These are phyloP conservation scores for Haematococcus sp. DNA, from an alignment of 139 green algal genomes.

Conservation along the genomic window DNA sequence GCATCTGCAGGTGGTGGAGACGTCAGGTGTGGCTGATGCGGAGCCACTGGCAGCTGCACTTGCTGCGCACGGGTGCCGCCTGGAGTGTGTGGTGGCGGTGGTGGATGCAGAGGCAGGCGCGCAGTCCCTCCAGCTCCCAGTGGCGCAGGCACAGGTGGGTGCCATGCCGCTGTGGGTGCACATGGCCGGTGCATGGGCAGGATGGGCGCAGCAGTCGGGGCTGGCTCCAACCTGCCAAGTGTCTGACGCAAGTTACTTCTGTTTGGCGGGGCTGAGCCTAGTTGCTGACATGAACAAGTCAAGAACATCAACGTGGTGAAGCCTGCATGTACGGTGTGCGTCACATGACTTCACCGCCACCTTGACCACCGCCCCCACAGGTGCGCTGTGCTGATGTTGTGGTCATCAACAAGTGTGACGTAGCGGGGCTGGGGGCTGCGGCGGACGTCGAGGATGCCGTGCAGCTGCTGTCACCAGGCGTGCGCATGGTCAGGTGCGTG, in stretches of 20 bases:
- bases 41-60: conserved; percentile 31
- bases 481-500: conserved; percentile 18
- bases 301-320: no score
- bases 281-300: no score
- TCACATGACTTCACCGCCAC: neutral
- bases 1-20: conserved; percentile 47
- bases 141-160: conserved; percentile 40
- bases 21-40: conserved; percentile 50
- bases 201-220: neutral
- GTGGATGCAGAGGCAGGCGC: conserved; percentile 44
- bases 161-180: no score
- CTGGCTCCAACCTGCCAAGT: no score
- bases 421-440: conserved; percentile 32
- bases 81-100: conserved; percentile 42
- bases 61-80: conserved; percentile 24
- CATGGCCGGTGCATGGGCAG: no score
- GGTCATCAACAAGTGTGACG: conserved; percentile 61
- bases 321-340: no score
- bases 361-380: neutral
- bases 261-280: no score
- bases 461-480: conserved; percentile 19
- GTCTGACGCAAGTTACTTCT: no score
- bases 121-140: conserved; percentile 17
- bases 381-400: conserved; percentile 38
- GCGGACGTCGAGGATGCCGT: conserved; percentile 43